Base-by-base conservation (phyloP, 768 basidiomycete species). In the Termitomyces eurrhizus region DNA sequence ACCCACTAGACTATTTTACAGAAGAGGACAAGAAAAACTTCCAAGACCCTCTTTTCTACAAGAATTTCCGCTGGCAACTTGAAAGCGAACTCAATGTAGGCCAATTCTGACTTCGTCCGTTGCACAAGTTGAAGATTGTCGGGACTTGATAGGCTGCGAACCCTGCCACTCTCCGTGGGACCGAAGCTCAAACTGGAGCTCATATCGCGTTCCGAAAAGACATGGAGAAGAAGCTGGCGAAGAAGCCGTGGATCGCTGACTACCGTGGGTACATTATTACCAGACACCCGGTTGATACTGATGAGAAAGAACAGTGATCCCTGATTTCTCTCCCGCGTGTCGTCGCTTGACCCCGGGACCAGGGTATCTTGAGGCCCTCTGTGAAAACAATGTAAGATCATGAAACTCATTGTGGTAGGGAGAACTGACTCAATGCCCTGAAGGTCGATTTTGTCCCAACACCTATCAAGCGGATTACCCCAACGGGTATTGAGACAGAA, bases 301-400 rank as follows among this genome's bases (percentile, higher is more conserved):
- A 42, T 61, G 18, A 41, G 29, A 58, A 53, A 44, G 14, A 29
- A 35, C 60, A 85, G 83, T 87, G n/a, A 75, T 86, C 29, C 85
- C 87, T 13, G 73, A 81, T 50, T 88, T 87, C 64, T 73, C 80
- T 6, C 80, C 86, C 16, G 78, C 74, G 5, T 89, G 86, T 70
- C 77, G 86, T 32, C 77, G 87, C n/a, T 70, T 88, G 52, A 89
- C 88, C 0, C 85, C 86, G 1, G 87, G 86, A 0, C 84, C 84
- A 11, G 86, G 87, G 7, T 89, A 86, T 67, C 77, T 89, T 36
- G 85, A 88, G 64, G 83, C 87, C 0, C 71, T 89, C 2, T 83
- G 81, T 60, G 77, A 82, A 70, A 82, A 84, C 62, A 88, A 88
- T 66, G 87, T 84, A 60, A 37, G 72, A 58, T 44, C 6, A 7